A percentile compares a stretch with the other conserved stretches of the same genome.
These are phyloP conservation scores for Cicer chorassanicum DNA, from an alignment of 306 rosid species.

Conservation along the genomic window DNA sequence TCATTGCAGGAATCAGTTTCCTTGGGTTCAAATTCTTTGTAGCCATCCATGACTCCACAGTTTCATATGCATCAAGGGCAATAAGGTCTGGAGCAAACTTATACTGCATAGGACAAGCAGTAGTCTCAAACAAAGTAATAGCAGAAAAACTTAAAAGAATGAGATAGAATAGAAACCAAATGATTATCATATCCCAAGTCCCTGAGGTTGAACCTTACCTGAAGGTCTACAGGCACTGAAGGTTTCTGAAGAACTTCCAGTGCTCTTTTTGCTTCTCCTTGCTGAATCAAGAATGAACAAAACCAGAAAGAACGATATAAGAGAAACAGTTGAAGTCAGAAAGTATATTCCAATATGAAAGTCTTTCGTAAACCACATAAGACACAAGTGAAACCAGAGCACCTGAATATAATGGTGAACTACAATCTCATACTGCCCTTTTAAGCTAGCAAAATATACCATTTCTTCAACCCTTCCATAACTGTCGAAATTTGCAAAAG, in stretches of 20 bases:
- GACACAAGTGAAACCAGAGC: slow-evolving; percentile 42
- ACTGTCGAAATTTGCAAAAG: slow-evolving; percentile 64
- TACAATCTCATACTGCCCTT: slow-evolving; percentile 92
- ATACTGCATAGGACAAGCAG: slow-evolving; percentile 62
- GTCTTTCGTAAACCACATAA: slow-evolving; percentile 8
- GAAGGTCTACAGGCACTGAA: slow-evolving; percentile 79
- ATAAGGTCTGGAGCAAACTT: slow-evolving; percentile 97
- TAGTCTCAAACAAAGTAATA: slow-evolving; percentile 17
- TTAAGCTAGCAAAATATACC: slow-evolving; percentile 92
- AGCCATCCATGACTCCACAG: slow-evolving; percentile 97
- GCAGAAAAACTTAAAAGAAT: background rate
- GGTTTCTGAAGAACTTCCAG: slow-evolving; percentile 93
- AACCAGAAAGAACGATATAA: slow-evolving; percentile 28
- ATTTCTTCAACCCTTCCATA: slow-evolving; percentile 95
- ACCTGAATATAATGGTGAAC: slow-evolving; percentile 97
- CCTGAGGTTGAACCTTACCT: slow-evolving; percentile 58
- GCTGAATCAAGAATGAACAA: slow-evolving; percentile 55
- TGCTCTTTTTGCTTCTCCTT: slow-evolving; percentile 97
- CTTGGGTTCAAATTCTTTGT: slow-evolving; percentile 90
- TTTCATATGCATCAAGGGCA: slow-evolving; percentile 97
- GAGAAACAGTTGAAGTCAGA: slow-evolving; percentile 25
- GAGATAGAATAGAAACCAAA: slow-evolving; percentile 26
- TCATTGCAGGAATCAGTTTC: slow-evolving; percentile 99
- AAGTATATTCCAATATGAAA: slow-evolving; percentile 34
- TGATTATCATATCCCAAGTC: slow-evolving; percentile 12